A percentile compares a stretch with the other conserved stretches of the same genome.
Evolutionary conservation across 345 rosid genomes (phyloP).

Genomic region (Populus alba): DNA sequence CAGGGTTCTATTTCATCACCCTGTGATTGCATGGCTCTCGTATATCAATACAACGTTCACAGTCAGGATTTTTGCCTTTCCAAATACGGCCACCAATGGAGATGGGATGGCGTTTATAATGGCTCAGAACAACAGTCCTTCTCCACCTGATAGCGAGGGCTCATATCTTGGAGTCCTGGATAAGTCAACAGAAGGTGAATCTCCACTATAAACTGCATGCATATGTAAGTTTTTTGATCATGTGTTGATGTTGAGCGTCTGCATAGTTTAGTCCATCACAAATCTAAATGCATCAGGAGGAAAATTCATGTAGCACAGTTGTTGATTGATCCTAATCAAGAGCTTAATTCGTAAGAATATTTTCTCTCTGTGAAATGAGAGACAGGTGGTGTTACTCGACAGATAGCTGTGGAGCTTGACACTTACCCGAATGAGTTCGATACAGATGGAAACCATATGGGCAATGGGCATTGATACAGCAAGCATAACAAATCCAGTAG

Average conservation of each 20-base stretch:
- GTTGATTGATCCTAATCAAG: background rate
- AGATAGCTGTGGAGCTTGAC: slow-evolving; percentile 41
- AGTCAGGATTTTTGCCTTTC: slow-evolving; percentile 25
- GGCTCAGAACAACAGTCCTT: slow-evolving; percentile 21
- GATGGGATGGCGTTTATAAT: slow-evolving; percentile 40
- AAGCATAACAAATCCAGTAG: slow-evolving; percentile 18
- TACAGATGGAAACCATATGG: slow-evolving; percentile 36
- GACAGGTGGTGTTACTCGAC: slow-evolving; percentile 25
- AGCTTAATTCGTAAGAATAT: background rate
- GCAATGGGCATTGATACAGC: slow-evolving; percentile 32
- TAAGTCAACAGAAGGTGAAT: slow-evolving; percentile 29
- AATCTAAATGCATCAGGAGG: too few relatives aligned
- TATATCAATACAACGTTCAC: slow-evolving; percentile 37
- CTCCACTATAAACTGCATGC: background rate
- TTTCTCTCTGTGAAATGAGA: background rate
- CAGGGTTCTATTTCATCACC: slow-evolving; percentile 26
- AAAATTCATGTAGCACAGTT: too few relatives aligned
- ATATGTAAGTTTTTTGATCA: background rate
- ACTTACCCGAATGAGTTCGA: slow-evolving; percentile 42
- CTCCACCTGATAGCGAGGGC: slow-evolving; percentile 31
- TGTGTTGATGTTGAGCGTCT: background rate
- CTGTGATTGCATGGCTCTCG: slow-evolving; percentile 38
- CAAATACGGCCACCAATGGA: slow-evolving; percentile 13
- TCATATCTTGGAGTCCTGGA: slow-evolving; percentile 40
- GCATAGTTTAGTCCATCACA: too few relatives aligned